Evolutionary conservation across 164 flowering plant genomes (phyloP).

Genomic region (Protea cynaroides): DNA sequence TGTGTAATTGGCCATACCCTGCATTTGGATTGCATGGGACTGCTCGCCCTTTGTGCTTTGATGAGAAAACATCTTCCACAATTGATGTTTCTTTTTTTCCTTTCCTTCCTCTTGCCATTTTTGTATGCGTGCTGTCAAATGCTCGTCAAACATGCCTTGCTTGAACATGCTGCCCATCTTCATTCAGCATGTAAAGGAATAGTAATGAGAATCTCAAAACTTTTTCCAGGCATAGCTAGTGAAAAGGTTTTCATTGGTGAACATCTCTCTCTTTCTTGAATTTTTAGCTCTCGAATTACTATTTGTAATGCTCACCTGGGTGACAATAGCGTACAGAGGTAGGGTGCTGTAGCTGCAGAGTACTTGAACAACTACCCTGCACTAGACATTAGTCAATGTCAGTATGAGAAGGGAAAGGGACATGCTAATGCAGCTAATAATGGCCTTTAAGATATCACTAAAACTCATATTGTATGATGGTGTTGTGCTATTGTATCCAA

Average conservation of each 20-base stretch:
- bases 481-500: not conserved
- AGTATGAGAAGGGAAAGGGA: not conserved
- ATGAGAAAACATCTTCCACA: not conserved
- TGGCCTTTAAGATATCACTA: no score
- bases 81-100: not conserved
- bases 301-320: slow-evolving; percentile 75
- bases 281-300: no score
- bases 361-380: slow-evolving; percentile 69
- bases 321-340: slow-evolving; percentile 87
- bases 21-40: slow-evolving; percentile 16
- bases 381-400: not conserved
- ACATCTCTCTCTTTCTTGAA: not conserved
- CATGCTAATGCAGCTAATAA: no score
- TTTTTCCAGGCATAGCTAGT: not conserved
- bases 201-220: slow-evolving; percentile 1
- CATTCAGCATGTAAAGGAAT: slow-evolving; percentile 13
- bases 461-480: no score
- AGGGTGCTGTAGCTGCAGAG: slow-evolving; percentile 95
- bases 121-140: slow-evolving; percentile 23
- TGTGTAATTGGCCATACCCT: slow-evolving; percentile 9
- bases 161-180: slow-evolving; percentile 88
- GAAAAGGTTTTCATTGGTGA: not conserved
- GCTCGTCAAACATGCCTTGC: slow-evolving; percentile 60
- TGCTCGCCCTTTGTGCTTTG: not conserved
- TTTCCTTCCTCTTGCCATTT: slow-evolving; percentile 14